Evolutionary conservation across 2,329 filamentous ascomycete genomes (phyloP).

Genomic region (Venturia effusa): DNA sequence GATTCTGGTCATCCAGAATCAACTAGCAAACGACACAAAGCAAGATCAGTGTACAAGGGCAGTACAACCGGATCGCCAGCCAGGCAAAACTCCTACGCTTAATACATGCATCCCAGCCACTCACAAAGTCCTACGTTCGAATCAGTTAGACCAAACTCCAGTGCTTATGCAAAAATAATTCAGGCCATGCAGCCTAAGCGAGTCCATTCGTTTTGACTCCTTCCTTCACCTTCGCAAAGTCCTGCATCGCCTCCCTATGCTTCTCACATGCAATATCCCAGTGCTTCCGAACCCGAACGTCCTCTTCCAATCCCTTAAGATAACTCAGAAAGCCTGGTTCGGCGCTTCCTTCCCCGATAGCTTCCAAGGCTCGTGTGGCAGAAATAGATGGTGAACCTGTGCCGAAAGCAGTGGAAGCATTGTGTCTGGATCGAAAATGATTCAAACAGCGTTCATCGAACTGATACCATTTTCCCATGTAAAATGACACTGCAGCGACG

Average conservation of each 20-base stretch:
- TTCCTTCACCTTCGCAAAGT: slow-evolving; percentile 42
- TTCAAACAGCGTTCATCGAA: slow-evolving; percentile 45
- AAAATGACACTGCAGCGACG: slow-evolving; percentile 40
- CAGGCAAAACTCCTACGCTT: neutral
- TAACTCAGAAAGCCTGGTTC: slow-evolving; percentile 49
- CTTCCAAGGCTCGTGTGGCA: slow-evolving; percentile 38
- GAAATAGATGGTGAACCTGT: neutral
- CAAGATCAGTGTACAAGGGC: neutral
- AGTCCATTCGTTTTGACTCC: slow-evolving; percentile 20
- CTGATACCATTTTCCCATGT: slow-evolving; percentile 44
- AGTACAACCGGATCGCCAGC: neutral
- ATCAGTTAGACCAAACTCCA: neutral
- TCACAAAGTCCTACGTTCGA: neutral
- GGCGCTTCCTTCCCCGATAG: slow-evolving; percentile 36
- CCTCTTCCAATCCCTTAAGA: slow-evolving; percentile 49
- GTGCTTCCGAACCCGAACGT: slow-evolving; percentile 49
- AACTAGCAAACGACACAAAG: neutral
- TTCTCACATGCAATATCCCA: slow-evolving; percentile 50
- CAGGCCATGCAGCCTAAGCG: neutral
- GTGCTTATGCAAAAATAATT: neutral
- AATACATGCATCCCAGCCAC: neutral
- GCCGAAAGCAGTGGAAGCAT: slow-evolving; percentile 23
- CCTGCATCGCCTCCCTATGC: slow-evolving; percentile 48
- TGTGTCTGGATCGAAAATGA: slow-evolving; percentile 44
- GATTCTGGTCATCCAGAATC: neutral